Conservation (phyloP, 2,329 filamentous ascomycete genomes). For the Aspergillus thermomutatus region DNA sequence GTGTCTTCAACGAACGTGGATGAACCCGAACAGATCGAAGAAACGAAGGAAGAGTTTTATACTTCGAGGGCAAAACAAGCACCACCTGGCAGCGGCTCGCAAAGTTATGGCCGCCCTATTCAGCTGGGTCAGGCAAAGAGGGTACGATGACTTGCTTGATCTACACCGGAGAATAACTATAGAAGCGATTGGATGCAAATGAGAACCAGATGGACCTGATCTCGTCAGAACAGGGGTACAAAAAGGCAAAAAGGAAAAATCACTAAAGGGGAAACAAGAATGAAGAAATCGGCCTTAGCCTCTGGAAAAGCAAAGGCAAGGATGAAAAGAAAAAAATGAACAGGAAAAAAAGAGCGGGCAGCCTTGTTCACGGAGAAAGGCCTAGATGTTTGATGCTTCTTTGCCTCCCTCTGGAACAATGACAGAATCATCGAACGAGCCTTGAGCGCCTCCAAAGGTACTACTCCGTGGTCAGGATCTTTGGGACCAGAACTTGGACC, state of each 20-base stretch:
- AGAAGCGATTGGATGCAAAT: neutral
- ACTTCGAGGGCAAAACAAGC: neutral
- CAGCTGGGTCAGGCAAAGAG: neutral
- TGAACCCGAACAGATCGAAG: neutral
- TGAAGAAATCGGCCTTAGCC: neutral
- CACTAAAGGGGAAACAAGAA: neutral
- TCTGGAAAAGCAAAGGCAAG: neutral
- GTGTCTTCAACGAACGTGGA: neutral
- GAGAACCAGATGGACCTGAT: neutral
- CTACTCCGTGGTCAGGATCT: neutral
- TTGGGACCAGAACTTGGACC: neutral
- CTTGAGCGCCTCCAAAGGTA: neutral
- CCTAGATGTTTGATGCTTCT: neutral
- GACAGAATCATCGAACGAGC: neutral
- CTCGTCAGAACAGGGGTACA: neutral
- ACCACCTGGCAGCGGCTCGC: neutral
- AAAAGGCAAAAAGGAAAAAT: neutral
- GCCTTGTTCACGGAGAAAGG: neutral
- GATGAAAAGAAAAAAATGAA: neutral
- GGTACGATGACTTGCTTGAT: neutral
- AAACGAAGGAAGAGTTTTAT: slow-evolving; percentile 5
- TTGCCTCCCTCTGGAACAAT: neutral
- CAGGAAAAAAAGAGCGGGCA: neutral
- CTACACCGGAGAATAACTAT: neutral
- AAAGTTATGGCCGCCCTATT: neutral